A percentile compares a stretch with the other conserved stretches of the same genome.
These are phyloP conservation scores for Gyromitra esculenta DNA, from an alignment of 2,329 filamentous ascomycete genomes.

Conservation along the genomic window DNA sequence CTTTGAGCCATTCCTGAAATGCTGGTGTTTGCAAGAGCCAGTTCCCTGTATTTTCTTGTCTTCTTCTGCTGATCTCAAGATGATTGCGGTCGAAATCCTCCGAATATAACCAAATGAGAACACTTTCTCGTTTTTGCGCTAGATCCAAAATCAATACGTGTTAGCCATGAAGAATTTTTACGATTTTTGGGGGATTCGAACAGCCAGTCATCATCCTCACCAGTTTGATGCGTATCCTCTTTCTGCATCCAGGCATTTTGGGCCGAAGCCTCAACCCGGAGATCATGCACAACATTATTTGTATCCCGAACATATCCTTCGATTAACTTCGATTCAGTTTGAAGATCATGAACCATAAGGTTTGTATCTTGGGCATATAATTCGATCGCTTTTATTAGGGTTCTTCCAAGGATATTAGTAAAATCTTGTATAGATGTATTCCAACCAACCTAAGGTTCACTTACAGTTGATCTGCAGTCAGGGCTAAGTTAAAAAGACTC, in stretches of 20 bases:
- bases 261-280: not conserved
- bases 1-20: not conserved
- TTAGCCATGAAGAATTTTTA: not conserved
- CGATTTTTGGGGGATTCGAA: not conserved
- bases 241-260: not conserved
- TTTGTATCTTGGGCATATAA: not conserved
- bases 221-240: not conserved
- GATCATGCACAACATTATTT: not conserved
- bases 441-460: not conserved
- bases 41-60: constrained; percentile 9
- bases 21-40: constrained; percentile 11
- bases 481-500: constrained; percentile 5
- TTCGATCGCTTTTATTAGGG: constrained; percentile 1
- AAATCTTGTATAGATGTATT: not conserved
- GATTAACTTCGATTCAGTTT: constrained; percentile 5
- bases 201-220: not conserved
- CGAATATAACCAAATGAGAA: not conserved
- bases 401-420: not conserved
- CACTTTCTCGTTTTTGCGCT: constrained; percentile 3
- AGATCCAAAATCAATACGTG: not conserved
- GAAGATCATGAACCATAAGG: not conserved
- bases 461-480: not conserved
- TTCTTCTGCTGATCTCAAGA: constrained; percentile 3
- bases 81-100: not conserved
- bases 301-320: not conserved